Percentiles rank a stretch among this genome's conserved stretches.
Conservation (phyloP, 306 rosid genomes). For the Cucurbita argyrosperma region DNA sequence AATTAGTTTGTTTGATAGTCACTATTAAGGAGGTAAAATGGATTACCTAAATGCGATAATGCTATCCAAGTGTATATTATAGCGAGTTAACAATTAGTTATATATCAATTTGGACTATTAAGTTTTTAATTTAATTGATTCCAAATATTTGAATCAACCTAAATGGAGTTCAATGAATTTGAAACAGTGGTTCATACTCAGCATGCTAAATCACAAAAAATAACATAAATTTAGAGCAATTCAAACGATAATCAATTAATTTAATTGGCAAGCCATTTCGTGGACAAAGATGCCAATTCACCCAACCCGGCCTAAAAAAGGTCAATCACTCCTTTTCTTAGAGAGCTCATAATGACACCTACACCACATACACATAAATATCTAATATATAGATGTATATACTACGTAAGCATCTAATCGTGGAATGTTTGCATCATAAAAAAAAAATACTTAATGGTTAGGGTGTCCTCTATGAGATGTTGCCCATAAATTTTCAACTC, state of each 20-base stretch:
- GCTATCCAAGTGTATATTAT: too few species aligned
- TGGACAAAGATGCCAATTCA: not conserved
- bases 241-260: not conserved
- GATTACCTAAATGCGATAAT: too few species aligned
- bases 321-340: not conserved
- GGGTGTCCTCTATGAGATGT: not conserved
- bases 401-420: not conserved
- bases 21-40: too few species aligned
- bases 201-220: not conserved
- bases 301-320: not conserved
- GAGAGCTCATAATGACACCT: not conserved
- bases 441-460: not conserved
- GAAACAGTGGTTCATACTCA: not conserved
- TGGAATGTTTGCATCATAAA: not conserved
- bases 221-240: not conserved
- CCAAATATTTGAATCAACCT: too few species aligned
- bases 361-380: not conserved
- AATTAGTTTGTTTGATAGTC: too few species aligned
- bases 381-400: too few species aligned
- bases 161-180: not conserved
- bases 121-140: too few species aligned
- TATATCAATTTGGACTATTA: too few species aligned
- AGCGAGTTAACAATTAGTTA: too few species aligned
- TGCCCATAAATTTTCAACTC: not conserved
- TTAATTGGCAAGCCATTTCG: not conserved